Percentiles rank a stretch among this genome's conserved stretches.
Conservation (phyloP, 2,329 filamentous ascomycete species). For the Teratosphaeria zuluensis region DNA sequence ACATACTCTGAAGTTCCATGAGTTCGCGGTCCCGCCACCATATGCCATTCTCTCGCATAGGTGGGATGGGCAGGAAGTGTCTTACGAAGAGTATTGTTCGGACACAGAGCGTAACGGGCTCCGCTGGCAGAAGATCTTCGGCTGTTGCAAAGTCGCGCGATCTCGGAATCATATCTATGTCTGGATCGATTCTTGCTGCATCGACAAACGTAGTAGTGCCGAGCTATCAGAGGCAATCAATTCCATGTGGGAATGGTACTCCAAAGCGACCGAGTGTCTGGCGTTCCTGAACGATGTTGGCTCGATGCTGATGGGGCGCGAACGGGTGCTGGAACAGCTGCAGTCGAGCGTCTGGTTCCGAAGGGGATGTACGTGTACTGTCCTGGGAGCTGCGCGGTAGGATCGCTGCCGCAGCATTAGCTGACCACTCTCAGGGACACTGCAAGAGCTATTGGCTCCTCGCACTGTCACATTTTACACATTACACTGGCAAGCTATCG, state of each 20-base stretch:
- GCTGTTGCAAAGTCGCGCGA: background rate
- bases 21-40: slow-evolving; percentile 3
- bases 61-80: slow-evolving; percentile 11
- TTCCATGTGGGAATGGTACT: slow-evolving; percentile 3
- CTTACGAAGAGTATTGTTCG: background rate
- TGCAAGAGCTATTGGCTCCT: slow-evolving; percentile 2
- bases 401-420: background rate
- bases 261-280: background rate
- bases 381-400: no score
- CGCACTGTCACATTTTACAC: background rate
- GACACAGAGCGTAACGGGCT: background rate
- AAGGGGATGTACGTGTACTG: background rate
- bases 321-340: background rate
- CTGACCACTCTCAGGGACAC: background rate
- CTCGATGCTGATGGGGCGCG: background rate
- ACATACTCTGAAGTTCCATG: background rate
- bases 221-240: slow-evolving; percentile 7
- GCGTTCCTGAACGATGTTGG: background rate
- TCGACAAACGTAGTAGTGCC: slow-evolving; percentile 6
- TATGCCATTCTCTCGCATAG: slow-evolving; percentile 18
- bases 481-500: background rate
- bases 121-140: background rate
- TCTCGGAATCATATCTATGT: background rate
- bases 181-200: slow-evolving; percentile 19
- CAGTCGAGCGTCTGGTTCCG: slow-evolving; percentile 1